Percentiles rank a stretch among this genome's conserved stretches.
Conservation (phyloP, 139 green algal genomes). For the Haematococcus lacustris region DNA sequence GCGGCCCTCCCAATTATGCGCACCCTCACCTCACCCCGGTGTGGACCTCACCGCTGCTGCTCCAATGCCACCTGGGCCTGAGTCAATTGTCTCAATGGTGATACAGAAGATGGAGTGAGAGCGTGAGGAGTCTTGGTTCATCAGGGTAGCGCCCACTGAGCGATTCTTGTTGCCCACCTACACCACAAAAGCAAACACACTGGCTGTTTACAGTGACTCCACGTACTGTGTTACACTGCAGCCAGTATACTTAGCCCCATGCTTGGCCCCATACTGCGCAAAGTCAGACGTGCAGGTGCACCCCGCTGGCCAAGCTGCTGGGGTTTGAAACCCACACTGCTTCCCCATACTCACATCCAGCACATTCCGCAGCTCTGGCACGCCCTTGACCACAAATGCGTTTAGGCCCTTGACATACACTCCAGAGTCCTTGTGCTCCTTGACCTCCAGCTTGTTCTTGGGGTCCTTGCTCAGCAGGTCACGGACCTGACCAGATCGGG, state of each 20-base stretch:
- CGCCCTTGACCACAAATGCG: conserved; percentile 70
- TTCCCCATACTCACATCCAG: conserved; percentile 50
- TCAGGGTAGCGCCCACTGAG: conserved; percentile 67
- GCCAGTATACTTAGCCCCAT: neutral
- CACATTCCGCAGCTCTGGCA: conserved; percentile 68
- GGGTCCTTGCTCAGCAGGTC: conserved; percentile 63
- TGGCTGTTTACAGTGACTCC: neutral
- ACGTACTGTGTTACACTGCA: neutral
- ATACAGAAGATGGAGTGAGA: conserved; percentile 86
- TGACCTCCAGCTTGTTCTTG: conserved; percentile 65
- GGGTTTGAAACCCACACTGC: neutral
- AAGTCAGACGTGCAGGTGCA: neutral
- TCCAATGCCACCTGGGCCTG: too few relatives aligned
- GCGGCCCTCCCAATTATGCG: too few relatives aligned
- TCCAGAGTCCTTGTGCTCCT: conserved; percentile 66
- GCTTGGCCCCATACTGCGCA: neutral
- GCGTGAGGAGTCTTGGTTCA: conserved; percentile 83
- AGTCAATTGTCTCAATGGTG: conserved; percentile 66
- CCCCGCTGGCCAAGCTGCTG: neutral
- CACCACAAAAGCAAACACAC: neutral
- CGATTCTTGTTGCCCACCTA: conserved; percentile 77
- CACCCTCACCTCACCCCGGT: too few relatives aligned
- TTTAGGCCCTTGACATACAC: conserved; percentile 84
- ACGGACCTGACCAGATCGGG: conserved; percentile 33
- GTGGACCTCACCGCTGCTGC: too few relatives aligned